Evolutionary conservation across 345 rosid species (phyloP), one percentile per base, ranked within the genome.

Genomic region (Citrus trifoliata): DNA sequence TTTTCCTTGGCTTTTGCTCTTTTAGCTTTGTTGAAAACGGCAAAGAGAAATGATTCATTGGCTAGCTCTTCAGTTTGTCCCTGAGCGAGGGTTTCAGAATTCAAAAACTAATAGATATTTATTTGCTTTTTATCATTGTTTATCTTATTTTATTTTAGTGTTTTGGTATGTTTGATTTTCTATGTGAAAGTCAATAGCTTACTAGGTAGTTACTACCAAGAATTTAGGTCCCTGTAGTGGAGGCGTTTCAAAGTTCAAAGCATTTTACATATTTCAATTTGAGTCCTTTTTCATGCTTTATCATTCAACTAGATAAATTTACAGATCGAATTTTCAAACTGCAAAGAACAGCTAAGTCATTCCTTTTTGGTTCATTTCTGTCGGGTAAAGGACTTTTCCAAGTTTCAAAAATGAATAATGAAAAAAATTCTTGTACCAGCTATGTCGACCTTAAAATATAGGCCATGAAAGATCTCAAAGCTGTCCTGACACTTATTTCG

Each of bases 381-480:
- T 71, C 32, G 0, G 18, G 51, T 30, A 35, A 19, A 61, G 18
- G 18, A 73, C 51, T 25, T 73, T 70, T 56, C 37, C 21, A 37
- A 55, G 19, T 60, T 24, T 30, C 60, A 63, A 87, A 90, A 75
- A 95, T 94, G 99, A 96, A 94, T 81, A 97, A 96, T 67, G 93
- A 91, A 98, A 96, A 93, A 83, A 37, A 37, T 3, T 96, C 95
- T 33, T 96, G 91, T 82, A 81, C 82, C 80, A 96, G 95, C 86
- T 94, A 96, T 71, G 98, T 93, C 22, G 95, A 96, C 77, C 87
- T 94, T 53, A 93, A 93, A 85, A 96, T 93, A 76, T 95, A 91
- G 82, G 99, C 98, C 71, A 88, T 93, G 91, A 93, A 85, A 79
- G 99, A 96, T 79, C 87, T 91, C 0, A 94, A 90, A 89, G 96